Evolutionary conservation across 2,329 filamentous ascomycete species (phyloP), one percentile per base, ranked within the genome.

Genomic region (Bipolaris victoriae): DNA sequence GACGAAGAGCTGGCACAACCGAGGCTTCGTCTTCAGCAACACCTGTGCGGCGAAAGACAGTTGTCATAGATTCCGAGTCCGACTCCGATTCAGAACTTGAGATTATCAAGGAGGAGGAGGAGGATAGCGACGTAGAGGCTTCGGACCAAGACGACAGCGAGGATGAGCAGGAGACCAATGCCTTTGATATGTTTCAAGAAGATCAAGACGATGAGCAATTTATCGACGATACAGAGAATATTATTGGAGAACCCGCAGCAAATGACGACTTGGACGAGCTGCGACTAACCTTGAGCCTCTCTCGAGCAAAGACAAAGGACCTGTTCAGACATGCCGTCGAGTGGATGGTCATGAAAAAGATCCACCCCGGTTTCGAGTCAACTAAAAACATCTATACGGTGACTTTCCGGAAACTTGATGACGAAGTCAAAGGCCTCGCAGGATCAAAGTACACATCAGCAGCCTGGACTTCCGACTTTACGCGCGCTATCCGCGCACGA

Each of bases 291-390:
- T 92, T 91, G 72, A 90, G 87, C 0, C 83, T 89, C 55, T 83
- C 86, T 0, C 86, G 87, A 60, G 87, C 88, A 64, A 89, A 89
- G 49, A 79, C 88, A 0, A 88, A 87, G 62, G 87, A 91, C 37
- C 85, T 92, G 48, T 94, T 94, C 78, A 85, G 84, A 46, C 86
- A 88, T 65, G 88, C 86, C 0, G 81, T 94, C 1, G 89, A 92
- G 70, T 94, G 90, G 90, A 88, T 93, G 77, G 87, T 94, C 2
- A 89, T 92, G 67, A 90, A 90, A 70, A 88, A 89, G 65, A 82
- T 95, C 49, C 89, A 92, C 63, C 90, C 90, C 0, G 85, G 81
- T 0, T 93, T 92, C 66, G 78, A 83, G 10, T 82, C 83, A 16
- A 77, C 83, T 5, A 85, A 90, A 58, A 80, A 84, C 7, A 78